Evolutionary conservation across 129 eudicot genomes (phyloP).

Genomic region (Apium graveolens): DNA sequence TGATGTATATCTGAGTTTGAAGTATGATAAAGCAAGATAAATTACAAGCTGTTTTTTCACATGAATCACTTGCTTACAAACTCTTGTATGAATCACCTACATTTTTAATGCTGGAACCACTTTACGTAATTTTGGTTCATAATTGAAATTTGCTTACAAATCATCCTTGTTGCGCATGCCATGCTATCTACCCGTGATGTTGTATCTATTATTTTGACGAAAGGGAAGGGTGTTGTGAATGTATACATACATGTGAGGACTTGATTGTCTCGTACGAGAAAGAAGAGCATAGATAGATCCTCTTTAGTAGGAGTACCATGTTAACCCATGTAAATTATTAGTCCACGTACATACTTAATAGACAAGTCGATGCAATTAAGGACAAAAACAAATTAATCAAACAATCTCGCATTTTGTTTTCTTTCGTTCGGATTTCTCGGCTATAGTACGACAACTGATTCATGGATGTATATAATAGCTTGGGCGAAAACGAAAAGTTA

Average conservation of each 20-base stretch:
- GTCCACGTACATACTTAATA: background rate
- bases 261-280: background rate
- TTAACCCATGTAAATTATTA: no score
- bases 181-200: background rate
- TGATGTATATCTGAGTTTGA: background rate
- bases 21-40: background rate
- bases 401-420: background rate
- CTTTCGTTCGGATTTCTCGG: no score
- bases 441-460: no score
- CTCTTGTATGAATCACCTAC: background rate
- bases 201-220: background rate
- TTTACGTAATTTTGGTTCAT: background rate
- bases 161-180: no score
- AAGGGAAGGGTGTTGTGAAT: background rate
- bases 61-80: conserved; percentile 10
- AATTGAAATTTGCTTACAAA: no score
- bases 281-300: no score
- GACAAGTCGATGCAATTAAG: background rate
- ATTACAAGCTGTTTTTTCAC: background rate
- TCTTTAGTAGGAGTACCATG: no score
- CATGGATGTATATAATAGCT: background rate
- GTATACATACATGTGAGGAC: no score
- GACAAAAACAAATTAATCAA: background rate
- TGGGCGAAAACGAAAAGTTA: background rate
- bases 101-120: background rate